Percentiles rank a stretch among this genome's conserved stretches.
phyloP scores from a whole-genome alignment of 352 stramenopile genomes.

The Globisporangium cystogenes region DNA sequence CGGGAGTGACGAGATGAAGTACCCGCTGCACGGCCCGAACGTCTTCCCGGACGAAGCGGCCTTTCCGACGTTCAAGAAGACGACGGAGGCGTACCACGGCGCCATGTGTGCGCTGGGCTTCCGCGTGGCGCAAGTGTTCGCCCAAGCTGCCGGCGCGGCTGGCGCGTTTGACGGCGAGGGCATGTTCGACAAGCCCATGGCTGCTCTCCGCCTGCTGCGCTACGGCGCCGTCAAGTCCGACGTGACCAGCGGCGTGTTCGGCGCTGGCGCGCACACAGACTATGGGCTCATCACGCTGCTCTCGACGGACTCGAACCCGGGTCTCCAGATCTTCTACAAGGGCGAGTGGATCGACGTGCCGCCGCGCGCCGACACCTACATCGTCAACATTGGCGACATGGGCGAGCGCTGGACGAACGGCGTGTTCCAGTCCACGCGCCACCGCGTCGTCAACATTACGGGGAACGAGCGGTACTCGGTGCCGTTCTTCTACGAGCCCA shows the following conservation, averaged over 20 bases:
- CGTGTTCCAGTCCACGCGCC: slow-evolving; percentile 51
- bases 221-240: slow-evolving; percentile 69
- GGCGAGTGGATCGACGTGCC: slow-evolving; percentile 57
- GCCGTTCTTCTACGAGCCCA: slow-evolving; percentile 77
- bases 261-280: slow-evolving; percentile 70
- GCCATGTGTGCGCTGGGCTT: slow-evolving; percentile 48
- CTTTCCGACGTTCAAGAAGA: slow-evolving; percentile 42
- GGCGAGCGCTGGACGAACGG: slow-evolving; percentile 73
- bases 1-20: slow-evolving; percentile 47
- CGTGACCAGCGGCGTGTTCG: slow-evolving; percentile 52
- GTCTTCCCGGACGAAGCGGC: slow-evolving; percentile 39
- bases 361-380: slow-evolving; percentile 42
- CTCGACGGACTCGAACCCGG: slow-evolving; percentile 49
- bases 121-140: slow-evolving; percentile 48
- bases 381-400: slow-evolving; percentile 77
- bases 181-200: slow-evolving; percentile 77
- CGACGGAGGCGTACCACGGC: slow-evolving; percentile 45
- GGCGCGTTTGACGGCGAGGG: slow-evolving; percentile 40
- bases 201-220: slow-evolving; percentile 68
- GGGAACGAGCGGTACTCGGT: slow-evolving; percentile 68
- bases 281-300: slow-evolving; percentile 69
- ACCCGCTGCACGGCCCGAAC: slow-evolving; percentile 60
- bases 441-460: slow-evolving; percentile 57
- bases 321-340: slow-evolving; percentile 54
- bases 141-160: slow-evolving; percentile 38